phyloP scores from a whole-genome alignment of 2,329 filamentous ascomycete genomes.

The Allantophomopsis cytisporea region DNA sequence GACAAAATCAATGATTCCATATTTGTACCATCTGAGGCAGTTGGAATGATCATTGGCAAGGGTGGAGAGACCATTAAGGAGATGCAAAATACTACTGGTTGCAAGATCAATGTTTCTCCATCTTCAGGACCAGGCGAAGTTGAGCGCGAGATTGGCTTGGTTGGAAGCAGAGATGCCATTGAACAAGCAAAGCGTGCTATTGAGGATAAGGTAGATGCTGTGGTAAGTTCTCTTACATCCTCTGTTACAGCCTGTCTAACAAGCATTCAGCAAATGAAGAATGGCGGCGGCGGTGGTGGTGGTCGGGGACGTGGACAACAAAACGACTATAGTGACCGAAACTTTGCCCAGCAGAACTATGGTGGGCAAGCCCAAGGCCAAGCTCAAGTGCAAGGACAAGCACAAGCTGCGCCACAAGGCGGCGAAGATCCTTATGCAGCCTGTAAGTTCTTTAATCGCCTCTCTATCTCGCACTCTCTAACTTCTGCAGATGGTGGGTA shows the following conservation, averaged over 20 bases:
- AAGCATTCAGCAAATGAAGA: constrained; percentile 34
- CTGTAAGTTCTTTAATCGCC: constrained; percentile 34
- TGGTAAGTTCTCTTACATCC: constrained; percentile 42
- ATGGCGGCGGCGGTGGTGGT: constrained; percentile 28
- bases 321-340: constrained; percentile 40
- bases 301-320: constrained; percentile 27
- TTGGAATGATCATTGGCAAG: constrained; percentile 95
- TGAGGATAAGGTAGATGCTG: constrained; percentile 83
- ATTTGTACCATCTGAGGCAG: constrained; percentile 76
- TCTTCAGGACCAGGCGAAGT: constrained; percentile 64
- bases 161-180: constrained; percentile 67
- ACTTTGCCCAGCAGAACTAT: constrained; percentile 33
- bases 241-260: constrained; percentile 5
- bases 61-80: constrained; percentile 89
- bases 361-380: constrained; percentile 28
- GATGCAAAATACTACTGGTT: constrained; percentile 77
- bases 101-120: constrained; percentile 89
- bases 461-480: constrained; percentile 9
- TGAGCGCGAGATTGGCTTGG: constrained; percentile 76
- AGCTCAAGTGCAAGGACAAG: constrained; percentile 18
- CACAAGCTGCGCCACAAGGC: constrained; percentile 28
- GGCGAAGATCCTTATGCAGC: constrained; percentile 59
- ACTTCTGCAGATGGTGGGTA: constrained; percentile 55
- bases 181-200: constrained; percentile 72
- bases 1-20: constrained; percentile 76